Base-by-base conservation (phyloP, 129 eudicot genomes). In the Centella asiatica region DNA sequence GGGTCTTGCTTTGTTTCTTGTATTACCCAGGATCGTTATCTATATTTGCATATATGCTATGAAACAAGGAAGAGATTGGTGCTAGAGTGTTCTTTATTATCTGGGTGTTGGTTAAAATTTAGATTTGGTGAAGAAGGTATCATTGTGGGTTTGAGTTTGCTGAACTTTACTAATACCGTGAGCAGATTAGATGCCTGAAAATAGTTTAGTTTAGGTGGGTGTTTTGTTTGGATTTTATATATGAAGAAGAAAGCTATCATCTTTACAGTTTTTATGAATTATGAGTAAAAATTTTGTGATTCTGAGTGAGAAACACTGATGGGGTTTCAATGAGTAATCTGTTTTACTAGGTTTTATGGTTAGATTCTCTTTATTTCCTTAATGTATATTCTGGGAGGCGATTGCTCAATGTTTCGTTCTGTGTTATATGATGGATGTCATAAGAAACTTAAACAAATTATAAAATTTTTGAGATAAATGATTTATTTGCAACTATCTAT, bases 171-270 rank as follows among this genome's bases (percentile, higher is more conserved):
- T 29, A 5, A 18, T 18, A 11, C 9, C 5, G 17, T 17, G 4
- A 28, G 62, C 13, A 56, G 27, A 56, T 31, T 56, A 22, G 62
- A 20, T 29, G 29, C 20, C 5, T 56, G 62, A 56, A 56, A 56
- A 20, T 28, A 32, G 42, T 31, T 5, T 27, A n/a, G 6, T 54
- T 52, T 31, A 56, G 42, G 27, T 54, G 25, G 20, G 8, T 27
- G 28, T 18, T 17, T 18, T 55, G 40, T 55, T 55, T 57, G 39
- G 6, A 20, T 31, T 37, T 29, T 33, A 6, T 57, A 29, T 57
- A 14, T 33, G 37, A 17, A 31, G n/a, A n/a, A n/a, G n/a, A n/a
- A n/a, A 42, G 19, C 44, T 57, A 8, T 5, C 42, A 31, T 2
- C 13, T 56, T 56, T 29, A 1, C 47, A 11, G 46, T 11, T 17